Evolutionary conservation across 768 basidiomycete genomes (phyloP), one percentile per base, ranked within the genome.

Genomic region (Kwoniella shandongensis): DNA sequence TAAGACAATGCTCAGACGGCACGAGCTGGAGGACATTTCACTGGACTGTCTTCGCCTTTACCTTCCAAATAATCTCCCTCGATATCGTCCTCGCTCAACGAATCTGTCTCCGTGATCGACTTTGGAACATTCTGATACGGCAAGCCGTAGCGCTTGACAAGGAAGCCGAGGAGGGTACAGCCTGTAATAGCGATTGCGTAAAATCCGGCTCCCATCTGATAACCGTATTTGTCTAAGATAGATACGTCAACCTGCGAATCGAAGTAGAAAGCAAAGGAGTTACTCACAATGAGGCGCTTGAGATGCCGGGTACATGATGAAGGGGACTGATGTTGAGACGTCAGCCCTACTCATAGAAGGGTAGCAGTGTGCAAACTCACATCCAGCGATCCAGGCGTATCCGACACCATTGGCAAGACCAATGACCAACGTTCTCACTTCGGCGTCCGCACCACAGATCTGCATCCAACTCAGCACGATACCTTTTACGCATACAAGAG

Each of bases 221-320:
- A 49, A 17, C 48, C 48, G 48, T 49, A 49, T 49, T 49, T 49
- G 30, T 49, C 48, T 49, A 22, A 10, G n/a, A 32, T n/a, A n/a
- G n/a, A n/a, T n/a, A n/a, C n/a, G n/a, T n/a, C 30, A 17, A 30
- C 15, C 27, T n/a, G 20, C 23, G 20, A 44, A 20, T 13, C 30
- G 23, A 15, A n/a, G 13, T 38, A 25, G 27, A 18, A 2, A 3
- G 2, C 27, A 26, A 8, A 2, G 13, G 46, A 26, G 17, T 15
- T 3, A 49, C 30, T 49, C 30, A 49, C 48, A 49, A 18, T 49
- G 27, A 18, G 48, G 48, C 20, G 48, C 48, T 6, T 49, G 48
- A 13, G 27, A 32, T 13, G 48, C 48, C 15, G 48, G 48, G 20
- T 32, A 49, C 48, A 49, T 49, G 17, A 49, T 13, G 48, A 49